Percentiles rank a stretch among this genome's conserved stretches.
Evolutionary conservation across 345 rosid species (phyloP).

Genomic region (Rhizophora apiculata): DNA sequence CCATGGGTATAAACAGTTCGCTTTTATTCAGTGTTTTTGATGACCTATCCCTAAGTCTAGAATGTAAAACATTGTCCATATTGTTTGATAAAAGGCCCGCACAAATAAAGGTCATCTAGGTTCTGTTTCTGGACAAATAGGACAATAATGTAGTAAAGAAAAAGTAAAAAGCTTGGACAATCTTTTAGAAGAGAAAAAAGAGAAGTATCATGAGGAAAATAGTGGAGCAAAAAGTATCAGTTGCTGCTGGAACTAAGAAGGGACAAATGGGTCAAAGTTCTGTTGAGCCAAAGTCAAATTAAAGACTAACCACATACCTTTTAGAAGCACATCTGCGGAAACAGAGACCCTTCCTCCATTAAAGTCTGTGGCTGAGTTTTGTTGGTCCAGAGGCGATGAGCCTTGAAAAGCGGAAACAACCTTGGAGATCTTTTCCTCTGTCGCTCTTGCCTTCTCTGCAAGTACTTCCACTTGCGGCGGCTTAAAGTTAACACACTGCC

Average conservation of each 20-base stretch:
- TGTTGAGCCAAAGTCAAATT: constrained; percentile 11
- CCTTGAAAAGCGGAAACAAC: constrained; percentile 33
- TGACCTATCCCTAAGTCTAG: neutral
- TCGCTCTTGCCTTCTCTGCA: constrained; percentile 66
- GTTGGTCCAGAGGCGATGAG: constrained; percentile 34
- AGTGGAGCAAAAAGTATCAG: constrained; percentile 15
- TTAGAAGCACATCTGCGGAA: constrained; percentile 49
- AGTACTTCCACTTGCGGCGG: constrained; percentile 44
- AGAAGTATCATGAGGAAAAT: constrained; percentile 7
- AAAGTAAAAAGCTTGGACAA: constrained; percentile 12
- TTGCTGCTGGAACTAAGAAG: constrained; percentile 3
- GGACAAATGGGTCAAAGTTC: constrained; percentile 6
- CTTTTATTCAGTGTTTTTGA: too few relatives aligned
- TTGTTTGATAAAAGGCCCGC: neutral
- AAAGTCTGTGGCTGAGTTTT: constrained; percentile 27
- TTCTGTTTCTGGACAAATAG: neutral
- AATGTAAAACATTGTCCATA: neutral
- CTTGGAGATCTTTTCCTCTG: constrained; percentile 43
- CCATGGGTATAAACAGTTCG: too few relatives aligned
- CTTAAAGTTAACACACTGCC: constrained; percentile 35
- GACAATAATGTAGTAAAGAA: constrained; percentile 12
- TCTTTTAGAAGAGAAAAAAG: constrained; percentile 20
- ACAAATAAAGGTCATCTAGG: constrained; percentile 4
- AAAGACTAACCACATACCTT: constrained; percentile 42
- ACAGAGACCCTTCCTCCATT: constrained; percentile 37